Conservation (phyloP, 805 yeast genomes). For the Cephaloascus fragrans region DNA sequence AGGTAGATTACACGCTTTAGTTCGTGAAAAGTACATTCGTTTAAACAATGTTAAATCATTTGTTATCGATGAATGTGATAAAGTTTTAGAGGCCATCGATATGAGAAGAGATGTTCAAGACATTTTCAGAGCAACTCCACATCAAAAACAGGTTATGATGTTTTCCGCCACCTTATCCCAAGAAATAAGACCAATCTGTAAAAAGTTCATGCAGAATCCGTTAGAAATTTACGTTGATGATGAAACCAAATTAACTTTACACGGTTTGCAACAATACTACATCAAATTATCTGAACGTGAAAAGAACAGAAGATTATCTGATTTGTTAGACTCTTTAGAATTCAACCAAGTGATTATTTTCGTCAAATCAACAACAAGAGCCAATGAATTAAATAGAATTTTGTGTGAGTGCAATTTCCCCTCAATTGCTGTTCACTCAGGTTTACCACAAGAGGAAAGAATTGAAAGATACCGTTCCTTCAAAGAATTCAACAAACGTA, state of each 20-base stretch:
- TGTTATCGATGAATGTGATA: constrained; percentile 97
- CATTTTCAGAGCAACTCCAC: constrained; percentile 94
- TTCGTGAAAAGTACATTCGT: constrained; percentile 82
- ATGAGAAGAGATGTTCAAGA: constrained; percentile 99
- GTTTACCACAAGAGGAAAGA: constrained; percentile 95
- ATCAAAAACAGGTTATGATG: constrained; percentile 99
- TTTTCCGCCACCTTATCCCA: constrained; percentile 92
- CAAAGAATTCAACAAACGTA: constrained; percentile 97
- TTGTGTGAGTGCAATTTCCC: constrained; percentile 93
- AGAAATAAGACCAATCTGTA: constrained; percentile 94
- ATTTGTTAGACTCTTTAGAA: constrained; percentile 85
- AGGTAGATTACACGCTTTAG: constrained; percentile 92
- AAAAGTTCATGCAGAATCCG: constrained; percentile 96
- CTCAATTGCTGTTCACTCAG: constrained; percentile 92
- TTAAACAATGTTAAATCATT: constrained; percentile 86
- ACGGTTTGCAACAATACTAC: constrained; percentile 96
- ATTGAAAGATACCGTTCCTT: constrained; percentile 92
- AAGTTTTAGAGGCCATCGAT: constrained; percentile 81
- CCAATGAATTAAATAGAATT: constrained; percentile 81
- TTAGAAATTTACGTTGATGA: constrained; percentile 96
- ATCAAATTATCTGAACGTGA: constrained; percentile 83
- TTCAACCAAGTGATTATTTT: constrained; percentile 97
- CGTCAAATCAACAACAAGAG: constrained; percentile 86
- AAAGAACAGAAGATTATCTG: constrained; percentile 88
- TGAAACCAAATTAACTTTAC: constrained; percentile 93